Evolutionary conservation across 2,329 filamentous ascomycete genomes (phyloP).

Genomic region (Sclerotinia nivalis): DNA sequence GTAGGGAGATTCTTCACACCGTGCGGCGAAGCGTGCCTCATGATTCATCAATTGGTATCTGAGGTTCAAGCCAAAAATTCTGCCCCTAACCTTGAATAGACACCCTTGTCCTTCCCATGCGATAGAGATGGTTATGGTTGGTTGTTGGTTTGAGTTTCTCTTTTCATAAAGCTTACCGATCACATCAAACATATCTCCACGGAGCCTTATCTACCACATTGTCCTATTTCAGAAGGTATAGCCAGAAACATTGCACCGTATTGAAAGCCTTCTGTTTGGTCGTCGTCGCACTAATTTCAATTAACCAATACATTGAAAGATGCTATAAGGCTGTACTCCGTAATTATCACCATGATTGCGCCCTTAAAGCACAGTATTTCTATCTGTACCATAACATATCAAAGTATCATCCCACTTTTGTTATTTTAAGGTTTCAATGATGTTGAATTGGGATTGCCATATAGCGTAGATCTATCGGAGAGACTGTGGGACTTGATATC

Average conservation of each 20-base stretch:
- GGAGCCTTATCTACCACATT: slow-evolving; percentile 13
- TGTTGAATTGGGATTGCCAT: slow-evolving; percentile 10
- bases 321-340: slow-evolving; percentile 9
- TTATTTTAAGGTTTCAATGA: slow-evolving; percentile 7
- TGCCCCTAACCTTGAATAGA: not conserved
- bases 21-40: not conserved
- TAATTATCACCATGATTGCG: slow-evolving; percentile 1
- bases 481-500: not conserved
- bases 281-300: slow-evolving; percentile 6
- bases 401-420: slow-evolving; percentile 11
- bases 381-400: slow-evolving; percentile 1
- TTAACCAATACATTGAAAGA: not conserved
- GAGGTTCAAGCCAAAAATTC: not conserved
- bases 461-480: slow-evolving; percentile 9
- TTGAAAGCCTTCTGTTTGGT: slow-evolving; percentile 15
- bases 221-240: slow-evolving; percentile 10
- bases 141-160: not conserved
- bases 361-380: slow-evolving; percentile 4
- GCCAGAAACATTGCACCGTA: not conserved
- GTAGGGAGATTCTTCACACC: not conserved
- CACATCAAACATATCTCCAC: slow-evolving; percentile 14
- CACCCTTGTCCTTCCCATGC: not conserved
- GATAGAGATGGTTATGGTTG: not conserved
- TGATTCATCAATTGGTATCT: slow-evolving; percentile 10
- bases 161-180: slow-evolving; percentile 9